These are phyloP conservation scores for Meripilus lineatus DNA, from an alignment of 1,284 basidiomycete genomes.

Conservation along the genomic window DNA sequence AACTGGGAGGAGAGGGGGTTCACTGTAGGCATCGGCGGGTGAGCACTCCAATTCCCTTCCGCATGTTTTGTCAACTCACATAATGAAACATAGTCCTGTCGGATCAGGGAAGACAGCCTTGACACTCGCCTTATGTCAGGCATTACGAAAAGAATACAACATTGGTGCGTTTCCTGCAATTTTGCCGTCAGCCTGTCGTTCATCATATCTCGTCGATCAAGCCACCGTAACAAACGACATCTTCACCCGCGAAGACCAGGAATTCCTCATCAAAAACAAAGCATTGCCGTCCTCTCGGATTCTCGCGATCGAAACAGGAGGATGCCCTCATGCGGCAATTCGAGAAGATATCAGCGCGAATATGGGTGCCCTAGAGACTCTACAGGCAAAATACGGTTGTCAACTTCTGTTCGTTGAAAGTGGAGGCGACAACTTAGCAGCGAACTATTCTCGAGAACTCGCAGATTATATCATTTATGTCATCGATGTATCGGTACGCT, in stretches of 20 bases:
- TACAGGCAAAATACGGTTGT: slow-evolving; percentile 87
- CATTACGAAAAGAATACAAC: slow-evolving; percentile 81
- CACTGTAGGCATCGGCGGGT: slow-evolving; percentile 97
- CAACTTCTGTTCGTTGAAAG: slow-evolving; percentile 91
- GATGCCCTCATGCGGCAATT: slow-evolving; percentile 94
- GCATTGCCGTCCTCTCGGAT: slow-evolving; percentile 86
- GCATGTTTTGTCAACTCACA: background rate
- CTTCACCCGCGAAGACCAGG: slow-evolving; percentile 96
- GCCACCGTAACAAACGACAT: slow-evolving; percentile 96
- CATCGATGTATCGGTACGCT: slow-evolving; percentile 71
- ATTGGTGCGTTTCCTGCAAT: slow-evolving; percentile 55
- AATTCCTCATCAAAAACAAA: slow-evolving; percentile 91
- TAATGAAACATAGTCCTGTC: slow-evolving; percentile 62
- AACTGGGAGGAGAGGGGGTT: slow-evolving; percentile 95
- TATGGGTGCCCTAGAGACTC: slow-evolving; percentile 89
- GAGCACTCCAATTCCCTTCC: slow-evolving; percentile 22
- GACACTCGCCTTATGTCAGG: slow-evolving; percentile 87
- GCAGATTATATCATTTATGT: slow-evolving; percentile 98
- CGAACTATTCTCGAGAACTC: slow-evolving; percentile 93
- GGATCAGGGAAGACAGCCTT: slow-evolving; percentile 98
- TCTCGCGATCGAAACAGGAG: slow-evolving; percentile 94
- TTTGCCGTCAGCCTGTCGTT: background rate
- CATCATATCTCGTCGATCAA: background rate
- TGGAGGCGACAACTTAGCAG: slow-evolving; percentile 94
- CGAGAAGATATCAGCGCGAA: slow-evolving; percentile 98